Percentiles rank a stretch among this genome's conserved stretches.
Conservation (phyloP, 331 rosid genomes). For the Malus hybrid region DNA sequence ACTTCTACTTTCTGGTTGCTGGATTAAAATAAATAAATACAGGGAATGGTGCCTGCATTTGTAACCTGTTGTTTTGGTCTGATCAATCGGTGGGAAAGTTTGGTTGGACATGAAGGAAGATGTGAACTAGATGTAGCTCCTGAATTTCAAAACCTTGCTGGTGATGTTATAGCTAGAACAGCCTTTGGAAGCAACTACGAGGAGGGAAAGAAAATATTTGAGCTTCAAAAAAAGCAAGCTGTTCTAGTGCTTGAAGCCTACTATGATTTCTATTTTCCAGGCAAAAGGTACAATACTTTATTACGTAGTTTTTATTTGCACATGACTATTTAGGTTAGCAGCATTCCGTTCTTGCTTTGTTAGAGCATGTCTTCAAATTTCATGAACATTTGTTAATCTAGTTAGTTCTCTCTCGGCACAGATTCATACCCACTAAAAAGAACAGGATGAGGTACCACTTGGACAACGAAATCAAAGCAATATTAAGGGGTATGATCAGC, state of each 20-base stretch:
- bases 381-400: not conserved
- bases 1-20: not conserved
- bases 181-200: conserved; percentile 39
- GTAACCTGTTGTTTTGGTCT: conserved; percentile 19
- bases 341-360: not conserved
- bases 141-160: conserved; percentile 17
- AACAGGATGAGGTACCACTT: conserved; percentile 31
- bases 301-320: no score
- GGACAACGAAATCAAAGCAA: conserved; percentile 24
- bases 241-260: conserved; percentile 26
- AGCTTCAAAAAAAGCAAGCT: conserved; percentile 29
- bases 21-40: not conserved
- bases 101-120: conserved; percentile 9
- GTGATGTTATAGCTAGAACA: conserved; percentile 33
- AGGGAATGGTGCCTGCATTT: conserved; percentile 39
- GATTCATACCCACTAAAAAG: conserved; percentile 39
- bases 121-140: conserved; percentile 32
- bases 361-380: not conserved
- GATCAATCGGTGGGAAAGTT: conserved; percentile 23
- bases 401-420: not conserved
- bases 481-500: conserved; percentile 18
- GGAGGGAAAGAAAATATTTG: conserved; percentile 38
- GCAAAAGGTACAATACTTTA: conserved; percentile 18
- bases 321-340: no score
- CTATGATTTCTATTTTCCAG: conserved; percentile 27